Evolutionary conservation across 1,284 basidiomycete species (phyloP).

Genomic region (Bjerkandera adusta): DNA sequence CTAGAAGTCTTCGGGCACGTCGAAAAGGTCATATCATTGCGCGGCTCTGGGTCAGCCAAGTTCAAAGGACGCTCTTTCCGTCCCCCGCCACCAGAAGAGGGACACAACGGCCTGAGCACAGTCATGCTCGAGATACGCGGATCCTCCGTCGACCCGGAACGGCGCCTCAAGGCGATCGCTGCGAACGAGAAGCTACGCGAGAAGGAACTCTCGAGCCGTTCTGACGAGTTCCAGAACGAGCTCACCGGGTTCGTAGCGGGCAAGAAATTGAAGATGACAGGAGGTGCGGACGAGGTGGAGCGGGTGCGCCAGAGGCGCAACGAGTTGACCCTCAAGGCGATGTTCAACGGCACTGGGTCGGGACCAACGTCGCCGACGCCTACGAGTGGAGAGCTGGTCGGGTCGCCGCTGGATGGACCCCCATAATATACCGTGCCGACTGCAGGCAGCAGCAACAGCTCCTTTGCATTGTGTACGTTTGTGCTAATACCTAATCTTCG

Average conservation of each 20-base stretch:
- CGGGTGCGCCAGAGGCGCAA: slow-evolving; percentile 80
- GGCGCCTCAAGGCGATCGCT: slow-evolving; percentile 87
- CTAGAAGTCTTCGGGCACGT: slow-evolving; percentile 84
- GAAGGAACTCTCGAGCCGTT: slow-evolving; percentile 64
- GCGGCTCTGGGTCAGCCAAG: slow-evolving; percentile 45
- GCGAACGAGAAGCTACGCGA: slow-evolving; percentile 78
- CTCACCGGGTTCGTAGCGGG: slow-evolving; percentile 79
- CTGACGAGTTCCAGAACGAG: slow-evolving; percentile 83
- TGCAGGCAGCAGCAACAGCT: no score
- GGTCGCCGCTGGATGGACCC: no score
- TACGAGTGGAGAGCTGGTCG: no score
- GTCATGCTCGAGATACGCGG: slow-evolving; percentile 88
- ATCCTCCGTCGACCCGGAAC: slow-evolving; percentile 77
- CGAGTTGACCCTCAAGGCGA: slow-evolving; percentile 82
- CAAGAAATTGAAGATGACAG: slow-evolving; percentile 90
- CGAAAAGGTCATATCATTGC: slow-evolving; percentile 82
- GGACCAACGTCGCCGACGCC: no score
- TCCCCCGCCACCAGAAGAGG: slow-evolving; percentile 61
- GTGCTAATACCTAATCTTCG: no score
- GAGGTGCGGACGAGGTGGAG: slow-evolving; percentile 90
- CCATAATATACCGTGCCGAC: no score
- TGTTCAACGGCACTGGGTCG: slow-evolving; percentile 57
- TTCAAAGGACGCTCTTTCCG: slow-evolving; percentile 46
- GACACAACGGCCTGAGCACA: slow-evolving; percentile 59
- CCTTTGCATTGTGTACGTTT: no score